A percentile compares a stretch with the other conserved stretches of the same genome.
phyloP scores from a whole-genome alignment of 306 rosid genomes.

The Glycine latifolia region DNA sequence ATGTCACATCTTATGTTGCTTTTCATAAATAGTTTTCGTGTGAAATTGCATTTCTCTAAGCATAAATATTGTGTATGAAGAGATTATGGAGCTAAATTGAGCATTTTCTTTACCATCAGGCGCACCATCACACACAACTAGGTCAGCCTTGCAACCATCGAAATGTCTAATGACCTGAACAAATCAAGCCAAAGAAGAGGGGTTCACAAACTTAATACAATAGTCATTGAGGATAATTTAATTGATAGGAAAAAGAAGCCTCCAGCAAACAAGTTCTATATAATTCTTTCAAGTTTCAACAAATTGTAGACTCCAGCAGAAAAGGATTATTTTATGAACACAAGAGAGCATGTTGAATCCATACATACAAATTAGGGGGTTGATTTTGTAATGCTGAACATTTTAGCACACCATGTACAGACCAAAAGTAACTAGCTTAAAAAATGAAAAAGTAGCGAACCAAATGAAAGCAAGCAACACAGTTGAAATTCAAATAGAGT shows the following conservation, averaged over 20 bases:
- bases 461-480: not conserved
- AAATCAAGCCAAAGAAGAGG: conserved; percentile 20
- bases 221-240: conserved; percentile 25
- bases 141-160: conserved; percentile 98
- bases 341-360: conserved; percentile 6
- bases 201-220: conserved; percentile 1
- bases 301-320: not conserved
- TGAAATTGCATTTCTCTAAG: not conserved
- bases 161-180: conserved; percentile 93
- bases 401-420: not conserved
- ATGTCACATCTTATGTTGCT: not conserved
- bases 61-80: conserved; percentile 26
- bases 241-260: conserved; percentile 2
- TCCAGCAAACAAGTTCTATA: conserved; percentile 16
- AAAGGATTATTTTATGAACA: not conserved
- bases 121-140: conserved; percentile 99
- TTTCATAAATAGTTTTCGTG: not conserved
- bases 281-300: conserved; percentile 27
- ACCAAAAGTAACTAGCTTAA: conserved; percentile 15
- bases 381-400: conserved; percentile 6
- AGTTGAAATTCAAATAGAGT: conserved; percentile 10
- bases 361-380: conserved; percentile 12
- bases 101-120: conserved; percentile 78
- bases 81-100: conserved; percentile 26
- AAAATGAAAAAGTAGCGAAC: not conserved